Evolutionary conservation across 2,329 filamentous ascomycete genomes (phyloP), one percentile per base, ranked within the genome.

Genomic region (Plenodomus lindquistii): DNA sequence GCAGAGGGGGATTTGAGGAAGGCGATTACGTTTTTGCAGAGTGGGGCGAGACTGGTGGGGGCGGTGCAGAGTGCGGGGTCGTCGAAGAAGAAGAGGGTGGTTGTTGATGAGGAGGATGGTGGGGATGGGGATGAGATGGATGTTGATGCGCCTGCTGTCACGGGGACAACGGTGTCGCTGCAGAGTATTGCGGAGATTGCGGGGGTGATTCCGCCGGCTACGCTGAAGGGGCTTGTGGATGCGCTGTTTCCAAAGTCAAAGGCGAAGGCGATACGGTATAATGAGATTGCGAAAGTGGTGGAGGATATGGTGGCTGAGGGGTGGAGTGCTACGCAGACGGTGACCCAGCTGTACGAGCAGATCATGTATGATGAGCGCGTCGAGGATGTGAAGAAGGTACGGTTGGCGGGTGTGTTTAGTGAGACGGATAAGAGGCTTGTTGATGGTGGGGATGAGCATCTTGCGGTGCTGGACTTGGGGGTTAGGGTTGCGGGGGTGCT

Each of bases 1-100:
- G 91, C 89, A 46, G 94, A 99, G 64, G 94, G 95, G 35, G 95
- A 99, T 79, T 73, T 99, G 74, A 81, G 95, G 72, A 96, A 96
- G 70, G 93, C 94, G 1, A 97, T 99, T 63, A 99, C 94, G 0
- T 97, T 90, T 65, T 70, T 99, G 67, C 94, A 99, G 75, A 96
- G 90, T 69, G 92, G 92, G n/a, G 92, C 93, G 19, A 80, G 91
- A 52, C 75, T 99, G 36, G 90, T 95, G 1, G 91, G 91, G 1
- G 87, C 88, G 3, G 59, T 63, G 18, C 61, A 65, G 13, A 70
- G 72, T 16, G 38, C 31, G n/a, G 29, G 21, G 1, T 22, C 13
- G 22, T 73, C 74, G 15, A 80, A 76, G 40, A 77, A 59, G 70
- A 78, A 59, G 70, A 74, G 49, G 3, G 34, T 76, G 69, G 42